Conservation (phyloP, 805 yeast genomes). For the Deakozyma indianensis region DNA sequence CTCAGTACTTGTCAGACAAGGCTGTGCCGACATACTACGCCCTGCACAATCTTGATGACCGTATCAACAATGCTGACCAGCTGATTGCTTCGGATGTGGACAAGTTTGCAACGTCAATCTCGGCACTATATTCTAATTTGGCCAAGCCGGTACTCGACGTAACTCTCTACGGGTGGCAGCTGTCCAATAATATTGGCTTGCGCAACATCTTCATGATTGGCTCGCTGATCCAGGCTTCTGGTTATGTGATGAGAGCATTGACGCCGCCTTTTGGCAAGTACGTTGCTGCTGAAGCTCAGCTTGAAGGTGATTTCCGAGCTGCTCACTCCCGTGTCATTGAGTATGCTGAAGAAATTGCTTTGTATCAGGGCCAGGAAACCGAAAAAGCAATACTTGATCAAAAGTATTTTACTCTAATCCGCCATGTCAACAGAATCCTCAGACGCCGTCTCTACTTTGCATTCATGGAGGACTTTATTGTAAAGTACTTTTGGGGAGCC, state of each 20-base stretch:
- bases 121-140: slow-evolving; percentile 67
- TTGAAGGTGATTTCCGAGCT: slow-evolving; percentile 75
- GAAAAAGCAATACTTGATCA: slow-evolving; percentile 68
- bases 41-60: slow-evolving; percentile 42
- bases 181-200: slow-evolving; percentile 40
- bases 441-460: slow-evolving; percentile 66
- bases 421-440: slow-evolving; percentile 61
- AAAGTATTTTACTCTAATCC: slow-evolving; percentile 67
- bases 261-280: slow-evolving; percentile 85
- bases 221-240: slow-evolving; percentile 65
- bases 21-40: slow-evolving; percentile 61
- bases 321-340: slow-evolving; percentile 69
- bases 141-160: slow-evolving; percentile 75
- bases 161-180: slow-evolving; percentile 63
- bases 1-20: slow-evolving; percentile 56
- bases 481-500: slow-evolving; percentile 92
- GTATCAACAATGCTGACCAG: slow-evolving; percentile 66
- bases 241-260: slow-evolving; percentile 53
- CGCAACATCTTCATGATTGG: slow-evolving; percentile 66
- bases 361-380: slow-evolving; percentile 64
- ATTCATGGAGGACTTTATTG: slow-evolving; percentile 73
- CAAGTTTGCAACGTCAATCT: slow-evolving; percentile 54
- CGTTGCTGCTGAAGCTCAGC: slow-evolving; percentile 57
- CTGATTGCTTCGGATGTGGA: slow-evolving; percentile 69
- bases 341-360: slow-evolving; percentile 77